phyloP scores from a whole-genome alignment of 2,329 filamentous ascomycete genomes.

The Ambrosiella beaveri region DNA sequence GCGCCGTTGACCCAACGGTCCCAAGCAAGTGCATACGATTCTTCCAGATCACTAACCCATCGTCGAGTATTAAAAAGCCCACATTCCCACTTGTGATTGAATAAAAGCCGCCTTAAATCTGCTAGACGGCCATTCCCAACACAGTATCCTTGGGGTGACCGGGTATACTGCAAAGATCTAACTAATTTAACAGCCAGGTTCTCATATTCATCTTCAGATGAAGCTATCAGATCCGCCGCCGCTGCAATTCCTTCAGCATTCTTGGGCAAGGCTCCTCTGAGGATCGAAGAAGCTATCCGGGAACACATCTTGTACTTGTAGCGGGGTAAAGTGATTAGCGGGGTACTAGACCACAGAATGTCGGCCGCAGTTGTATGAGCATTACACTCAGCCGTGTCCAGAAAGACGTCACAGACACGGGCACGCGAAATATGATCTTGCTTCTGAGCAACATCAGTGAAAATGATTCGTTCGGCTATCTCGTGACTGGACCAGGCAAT shows the following conservation, averaged over 20 bases:
- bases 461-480: slow-evolving; percentile 73
- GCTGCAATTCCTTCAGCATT: slow-evolving; percentile 47
- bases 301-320: slow-evolving; percentile 99
- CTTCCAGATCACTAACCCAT: slow-evolving; percentile 82
- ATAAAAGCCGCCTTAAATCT: slow-evolving; percentile 66
- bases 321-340: slow-evolving; percentile 72
- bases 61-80: slow-evolving; percentile 78
- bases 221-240: slow-evolving; percentile 58
- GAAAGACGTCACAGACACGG: slow-evolving; percentile 79
- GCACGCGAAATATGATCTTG: slow-evolving; percentile 84
- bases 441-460: slow-evolving; percentile 94
- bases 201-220: slow-evolving; percentile 71
- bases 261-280: slow-evolving; percentile 73
- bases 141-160: slow-evolving; percentile 27
- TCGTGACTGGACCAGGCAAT: slow-evolving; percentile 66
- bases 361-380: slow-evolving; percentile 95
- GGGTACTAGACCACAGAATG: slow-evolving; percentile 89
- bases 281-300: slow-evolving; percentile 88
- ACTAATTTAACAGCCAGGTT: slow-evolving; percentile 54
- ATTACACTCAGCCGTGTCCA: slow-evolving; percentile 96
- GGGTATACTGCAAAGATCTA: slow-evolving; percentile 41
- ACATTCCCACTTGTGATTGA: slow-evolving; percentile 68
- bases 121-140: slow-evolving; percentile 51
- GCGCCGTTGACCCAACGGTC: slow-evolving; percentile 67
- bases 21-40: slow-evolving; percentile 81